Base-by-base conservation (phyloP, 345 rosid genomes). In the Lenwebbia sp. region DNA sequence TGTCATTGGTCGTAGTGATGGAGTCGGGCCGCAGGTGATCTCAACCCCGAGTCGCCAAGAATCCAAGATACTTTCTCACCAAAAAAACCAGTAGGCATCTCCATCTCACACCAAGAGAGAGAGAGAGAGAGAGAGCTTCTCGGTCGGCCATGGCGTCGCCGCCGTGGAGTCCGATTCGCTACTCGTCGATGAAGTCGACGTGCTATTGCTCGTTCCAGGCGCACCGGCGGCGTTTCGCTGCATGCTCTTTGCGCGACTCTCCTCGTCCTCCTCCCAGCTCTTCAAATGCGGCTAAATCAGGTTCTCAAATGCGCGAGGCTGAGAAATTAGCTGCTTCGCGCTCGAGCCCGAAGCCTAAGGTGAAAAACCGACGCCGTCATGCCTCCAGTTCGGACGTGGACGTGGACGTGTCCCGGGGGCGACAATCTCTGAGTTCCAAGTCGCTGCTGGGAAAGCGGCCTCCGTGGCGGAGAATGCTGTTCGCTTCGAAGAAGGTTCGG, bases 401-500 rank as follows among this genome's bases (percentile, higher is more conserved):
- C 14, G 37, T 49, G 65, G 57, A 40, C 70, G 28, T 3, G n/a
- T 19, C 78, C 19, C 53, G 30, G 84, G 54, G 65, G 74, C 58
- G n/a, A 54, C 86, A 37, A 84, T 47, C 58, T 78, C 55, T 83
- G 2, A 87, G 60, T 54, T 86, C 88, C 13, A 86, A 88, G 85
- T 70, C 87, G n/a, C 88, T 88, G 88, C 90, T 85, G 83, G 90
- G 87, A 83, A 92, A 86, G 87, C 82, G 88, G 85, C 89, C 89
- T 3, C 83, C 78, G 51, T 85, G 91, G 93, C 85, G 89, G 82
- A 92, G 90, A 87, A 86, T 91, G 33, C 82, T 88, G 85, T 91
- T 88, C 84, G 86, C 89, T 3, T 93, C 94, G 2, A 89, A 58
- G 82, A 93, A 89, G 89, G 89, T 91, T 47, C 88, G 91, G 90